Percentiles rank a stretch among this genome's conserved stretches.
These are phyloP conservation scores for Mortierella sp. DNA, from an alignment of 371 early-diverging fungal genomes.

Conservation along the genomic window DNA sequence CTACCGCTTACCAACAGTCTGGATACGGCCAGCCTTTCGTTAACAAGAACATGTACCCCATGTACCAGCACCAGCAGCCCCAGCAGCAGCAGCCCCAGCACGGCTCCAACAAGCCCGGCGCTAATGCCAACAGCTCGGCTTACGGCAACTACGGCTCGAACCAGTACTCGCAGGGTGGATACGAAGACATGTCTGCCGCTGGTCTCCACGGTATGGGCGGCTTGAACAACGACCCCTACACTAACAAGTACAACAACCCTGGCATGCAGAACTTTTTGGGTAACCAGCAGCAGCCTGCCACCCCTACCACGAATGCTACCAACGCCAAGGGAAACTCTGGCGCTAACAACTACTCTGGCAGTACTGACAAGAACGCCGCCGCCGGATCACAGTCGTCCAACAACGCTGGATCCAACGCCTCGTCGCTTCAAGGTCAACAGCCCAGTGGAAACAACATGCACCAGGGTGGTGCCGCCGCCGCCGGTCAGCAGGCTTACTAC, in stretches of 20 bases:
- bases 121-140: conserved; percentile 44
- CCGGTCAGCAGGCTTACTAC: conserved; percentile 49
- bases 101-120: conserved; percentile 47
- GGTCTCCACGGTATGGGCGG: conserved; percentile 53
- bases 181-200: conserved; percentile 52
- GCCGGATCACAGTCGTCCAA: conserved; percentile 30
- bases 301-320: conserved; percentile 30
- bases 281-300: conserved; percentile 39
- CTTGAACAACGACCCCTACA: conserved; percentile 43
- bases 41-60: conserved; percentile 89
- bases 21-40: conserved; percentile 88
- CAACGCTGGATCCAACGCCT: conserved; percentile 26
- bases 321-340: conserved; percentile 31
- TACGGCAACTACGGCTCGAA: conserved; percentile 50
- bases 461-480: not conserved
- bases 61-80: conserved; percentile 67
- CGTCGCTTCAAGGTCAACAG: conserved; percentile 50
- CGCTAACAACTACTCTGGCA: conserved; percentile 33
- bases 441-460: conserved; percentile 21
- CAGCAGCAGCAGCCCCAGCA: conserved; percentile 40
- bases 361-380: conserved; percentile 32
- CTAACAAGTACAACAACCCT: conserved; percentile 48
- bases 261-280: conserved; percentile 56
- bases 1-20: conserved; percentile 73
- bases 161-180: conserved; percentile 50